Percentiles rank a stretch among this genome's conserved stretches.
phyloP scores from a whole-genome alignment of 169 alveolate genomes.

The Haemoproteus tartakovskyi region DNA sequence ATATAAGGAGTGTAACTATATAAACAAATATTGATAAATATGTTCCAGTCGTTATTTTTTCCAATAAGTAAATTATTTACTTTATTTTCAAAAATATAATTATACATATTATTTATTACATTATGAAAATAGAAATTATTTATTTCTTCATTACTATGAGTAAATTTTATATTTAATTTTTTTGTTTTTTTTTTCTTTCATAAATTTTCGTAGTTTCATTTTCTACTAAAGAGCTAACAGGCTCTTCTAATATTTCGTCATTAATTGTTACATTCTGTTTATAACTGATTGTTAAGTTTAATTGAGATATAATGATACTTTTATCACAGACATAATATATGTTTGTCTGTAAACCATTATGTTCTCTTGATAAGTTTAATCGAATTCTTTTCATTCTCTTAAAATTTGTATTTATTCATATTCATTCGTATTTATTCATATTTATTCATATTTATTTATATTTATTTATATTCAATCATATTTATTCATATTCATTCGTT shows the following conservation, averaged over 20 bases:
- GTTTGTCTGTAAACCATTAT: slow-evolving; percentile 37
- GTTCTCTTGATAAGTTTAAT: slow-evolving; percentile 52
- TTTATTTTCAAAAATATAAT: slow-evolving; percentile 53
- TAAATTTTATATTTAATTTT: slow-evolving; percentile 35
- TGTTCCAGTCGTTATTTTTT: slow-evolving; percentile 42
- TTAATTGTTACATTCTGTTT: slow-evolving; percentile 41
- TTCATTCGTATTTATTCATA: too few relatives aligned
- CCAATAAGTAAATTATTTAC: slow-evolving; percentile 17
- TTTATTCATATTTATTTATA: too few relatives aligned
- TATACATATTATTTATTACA: slow-evolving; percentile 52
- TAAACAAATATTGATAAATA: slow-evolving; percentile 56
- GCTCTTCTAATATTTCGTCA: slow-evolving; percentile 9
- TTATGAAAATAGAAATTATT: slow-evolving; percentile 50
- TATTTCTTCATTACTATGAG: slow-evolving; percentile 49
- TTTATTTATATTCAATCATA: too few relatives aligned
- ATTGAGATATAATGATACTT: slow-evolving; percentile 36
- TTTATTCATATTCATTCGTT: too few relatives aligned
- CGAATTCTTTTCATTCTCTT: slow-evolving; percentile 57
- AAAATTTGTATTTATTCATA: too few relatives aligned
- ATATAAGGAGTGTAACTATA: slow-evolving; percentile 65
- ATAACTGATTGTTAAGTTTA: slow-evolving; percentile 50
- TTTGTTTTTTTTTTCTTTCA: slow-evolving; percentile 9
- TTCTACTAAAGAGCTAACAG: neutral
- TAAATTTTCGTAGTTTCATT: neutral
- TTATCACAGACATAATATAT: slow-evolving; percentile 65